Evolutionary conservation across 495 filamentous ascomycete genomes (phyloP), one percentile per base, ranked within the genome.

Genomic region (Glarea lozoyensis): DNA sequence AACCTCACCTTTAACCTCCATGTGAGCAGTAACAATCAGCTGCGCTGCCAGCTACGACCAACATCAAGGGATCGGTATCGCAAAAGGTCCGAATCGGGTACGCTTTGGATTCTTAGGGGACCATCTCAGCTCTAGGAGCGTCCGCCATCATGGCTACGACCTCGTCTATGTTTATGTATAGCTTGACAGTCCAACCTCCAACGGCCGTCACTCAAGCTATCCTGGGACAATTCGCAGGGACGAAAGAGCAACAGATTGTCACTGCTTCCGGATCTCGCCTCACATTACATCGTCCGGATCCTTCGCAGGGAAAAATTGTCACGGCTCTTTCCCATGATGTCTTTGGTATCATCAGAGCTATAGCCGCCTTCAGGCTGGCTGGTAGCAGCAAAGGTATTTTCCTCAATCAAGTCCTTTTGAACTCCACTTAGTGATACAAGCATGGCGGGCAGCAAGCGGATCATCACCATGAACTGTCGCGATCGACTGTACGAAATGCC

Each of bases 151-250:
- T 99, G 92, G 88, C 92, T 60, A 90, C 87, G 46, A 94, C 88
- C 32, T 94, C 88, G 52, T 87, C 86, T 57, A 93, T 95, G 88
- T 94, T 94, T 60, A 81, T 97, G 73, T 97, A 97, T 69, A 88
- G 86, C 36, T 69, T 97, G 60, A 96, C 93, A 16, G 80, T 99
- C 55, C 84, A 94, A 62, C 82, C 86, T 43, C 86, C 93, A 19
- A 85, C 88, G 37, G 82, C 88, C 25, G 73, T 94, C 50, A 88
- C 81, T 12, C 84, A 94, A 66, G 88, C 89, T 40, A 82, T 96
- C 40, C 71, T 94, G 12, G 92, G 92, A 48, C 86, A 96, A 56
- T 96, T 96, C 63, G 79, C 88, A 42, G 89, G 92, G 30, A 92
- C 83, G 42, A 92, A 88, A 61, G 88, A 94, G 57, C 92, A 97